phyloP scores from a whole-genome alignment of 73 alveolate genomes.

The Paramecium bursaria region DNA sequence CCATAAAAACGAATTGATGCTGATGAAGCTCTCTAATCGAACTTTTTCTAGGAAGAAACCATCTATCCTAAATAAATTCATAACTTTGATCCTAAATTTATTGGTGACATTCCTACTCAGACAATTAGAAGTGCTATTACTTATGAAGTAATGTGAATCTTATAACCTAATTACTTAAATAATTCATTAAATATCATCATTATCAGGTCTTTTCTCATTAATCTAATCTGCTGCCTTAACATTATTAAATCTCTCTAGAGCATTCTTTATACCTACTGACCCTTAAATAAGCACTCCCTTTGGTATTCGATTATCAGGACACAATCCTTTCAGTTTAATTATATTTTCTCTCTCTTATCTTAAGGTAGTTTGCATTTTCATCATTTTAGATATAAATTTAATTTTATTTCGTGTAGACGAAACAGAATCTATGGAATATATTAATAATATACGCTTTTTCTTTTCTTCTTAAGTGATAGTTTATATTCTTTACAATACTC shows the following conservation, averaged over 20 bases:
- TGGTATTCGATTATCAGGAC: constrained; percentile 90
- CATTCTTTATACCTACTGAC: constrained; percentile 84
- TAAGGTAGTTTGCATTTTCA: constrained; percentile 79
- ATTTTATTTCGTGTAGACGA: constrained; percentile 65
- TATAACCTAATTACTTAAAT: too few relatives aligned
- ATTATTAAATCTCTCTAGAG: constrained; percentile 72
- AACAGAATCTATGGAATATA: background rate
- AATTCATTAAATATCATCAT: too few relatives aligned
- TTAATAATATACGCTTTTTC: background rate
- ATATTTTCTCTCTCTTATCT: constrained; percentile 89
- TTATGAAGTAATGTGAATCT: too few relatives aligned
- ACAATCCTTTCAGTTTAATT: constrained; percentile 84
- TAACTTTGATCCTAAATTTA: too few relatives aligned
- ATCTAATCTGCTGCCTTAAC: constrained; percentile 74
- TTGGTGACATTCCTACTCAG: too few relatives aligned
- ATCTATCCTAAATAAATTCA: too few relatives aligned
- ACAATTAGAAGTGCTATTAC: too few relatives aligned
- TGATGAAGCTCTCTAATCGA: too few relatives aligned
- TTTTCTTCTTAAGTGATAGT: too few relatives aligned
- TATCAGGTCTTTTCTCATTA: constrained; percentile 84
- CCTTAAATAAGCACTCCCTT: constrained; percentile 86
- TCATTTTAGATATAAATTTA: constrained; percentile 66
- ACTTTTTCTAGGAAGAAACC: too few relatives aligned
- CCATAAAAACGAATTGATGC: too few relatives aligned
- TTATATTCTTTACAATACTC: background rate